Evolutionary conservation across 257 asterid genomes (phyloP).

Genomic region (Pogostemon cablin): DNA sequence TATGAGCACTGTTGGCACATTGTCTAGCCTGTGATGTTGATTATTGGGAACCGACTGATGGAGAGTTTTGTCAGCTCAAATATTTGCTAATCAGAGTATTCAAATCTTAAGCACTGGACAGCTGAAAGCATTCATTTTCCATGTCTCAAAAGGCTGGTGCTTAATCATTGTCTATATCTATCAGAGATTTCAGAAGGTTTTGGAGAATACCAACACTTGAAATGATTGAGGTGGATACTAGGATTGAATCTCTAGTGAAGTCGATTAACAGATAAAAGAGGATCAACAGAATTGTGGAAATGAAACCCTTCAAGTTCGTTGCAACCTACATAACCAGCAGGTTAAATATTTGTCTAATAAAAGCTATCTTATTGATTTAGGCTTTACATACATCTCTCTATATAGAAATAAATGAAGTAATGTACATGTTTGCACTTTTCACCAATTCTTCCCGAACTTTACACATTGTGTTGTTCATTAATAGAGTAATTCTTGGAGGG

Average conservation of each 20-base stretch:
- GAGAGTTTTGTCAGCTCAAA: constrained; percentile 15
- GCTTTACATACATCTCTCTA: too few relatives aligned
- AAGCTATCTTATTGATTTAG: too few relatives aligned
- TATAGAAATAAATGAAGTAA: too few relatives aligned
- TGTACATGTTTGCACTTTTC: too few relatives aligned
- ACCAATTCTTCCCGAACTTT: too few relatives aligned
- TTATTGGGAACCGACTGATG: constrained; percentile 14
- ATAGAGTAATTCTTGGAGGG: too few relatives aligned
- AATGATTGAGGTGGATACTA: constrained; percentile 15
- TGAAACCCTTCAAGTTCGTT: background rate
- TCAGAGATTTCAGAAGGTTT: background rate
- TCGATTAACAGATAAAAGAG: background rate
- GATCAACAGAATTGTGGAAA: constrained; percentile 2
- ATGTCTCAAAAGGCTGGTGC: constrained; percentile 3
- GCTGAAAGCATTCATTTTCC: constrained; percentile 23
- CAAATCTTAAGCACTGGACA: background rate
- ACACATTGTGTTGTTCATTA: too few relatives aligned
- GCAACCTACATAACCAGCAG: too few relatives aligned
- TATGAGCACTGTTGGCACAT: constrained; percentile 4
- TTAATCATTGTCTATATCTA: background rate
- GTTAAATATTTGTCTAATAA: too few relatives aligned
- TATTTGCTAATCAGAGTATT: background rate
- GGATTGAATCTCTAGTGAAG: background rate
- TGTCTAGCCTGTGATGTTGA: background rate
- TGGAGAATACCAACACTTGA: constrained; percentile 25